phyloP scores from a whole-genome alignment of 2,329 filamentous ascomycete genomes.

The Cephalotrichum gorgonifer region DNA sequence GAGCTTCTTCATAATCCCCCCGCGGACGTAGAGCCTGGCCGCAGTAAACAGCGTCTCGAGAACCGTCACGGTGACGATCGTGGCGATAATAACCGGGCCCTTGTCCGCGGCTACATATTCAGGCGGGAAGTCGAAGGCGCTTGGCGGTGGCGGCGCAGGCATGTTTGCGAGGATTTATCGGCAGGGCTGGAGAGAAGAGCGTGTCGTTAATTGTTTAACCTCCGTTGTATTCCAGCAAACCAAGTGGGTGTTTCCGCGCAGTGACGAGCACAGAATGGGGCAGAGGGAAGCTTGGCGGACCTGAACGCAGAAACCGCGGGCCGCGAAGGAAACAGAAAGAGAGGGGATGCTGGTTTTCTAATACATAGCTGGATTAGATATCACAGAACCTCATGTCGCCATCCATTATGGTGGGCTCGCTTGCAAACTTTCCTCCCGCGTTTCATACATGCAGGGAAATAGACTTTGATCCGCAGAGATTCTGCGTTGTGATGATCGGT shows the following conservation, averaged over 20 bases:
- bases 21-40: slow-evolving; percentile 8
- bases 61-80: slow-evolving; percentile 10
- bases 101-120: slow-evolving; percentile 8
- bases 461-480: not conserved
- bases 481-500: not conserved
- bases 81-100: slow-evolving; percentile 9
- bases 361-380: not conserved
- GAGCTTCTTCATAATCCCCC: slow-evolving; percentile 7
- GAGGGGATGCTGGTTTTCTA: not conserved
- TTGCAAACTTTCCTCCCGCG: not conserved
- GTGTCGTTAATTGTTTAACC: not conserved
- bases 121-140: not conserved
- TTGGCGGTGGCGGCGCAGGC: not conserved
- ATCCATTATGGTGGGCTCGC: not conserved
- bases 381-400: not conserved
- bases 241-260: not conserved
- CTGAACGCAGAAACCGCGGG: not conserved
- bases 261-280: not conserved
- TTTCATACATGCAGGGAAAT: not conserved
- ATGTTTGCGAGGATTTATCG: not conserved
- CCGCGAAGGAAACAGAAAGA: not conserved
- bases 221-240: not conserved
- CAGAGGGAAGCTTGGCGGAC: not conserved
- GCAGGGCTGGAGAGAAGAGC: not conserved
- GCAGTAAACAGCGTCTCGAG: slow-evolving; percentile 9